Percentiles rank a stretch among this genome's conserved stretches.
phyloP scores from a whole-genome alignment of 2,329 filamentous ascomycete species.

The Hymenoscyphus fructigenus region DNA sequence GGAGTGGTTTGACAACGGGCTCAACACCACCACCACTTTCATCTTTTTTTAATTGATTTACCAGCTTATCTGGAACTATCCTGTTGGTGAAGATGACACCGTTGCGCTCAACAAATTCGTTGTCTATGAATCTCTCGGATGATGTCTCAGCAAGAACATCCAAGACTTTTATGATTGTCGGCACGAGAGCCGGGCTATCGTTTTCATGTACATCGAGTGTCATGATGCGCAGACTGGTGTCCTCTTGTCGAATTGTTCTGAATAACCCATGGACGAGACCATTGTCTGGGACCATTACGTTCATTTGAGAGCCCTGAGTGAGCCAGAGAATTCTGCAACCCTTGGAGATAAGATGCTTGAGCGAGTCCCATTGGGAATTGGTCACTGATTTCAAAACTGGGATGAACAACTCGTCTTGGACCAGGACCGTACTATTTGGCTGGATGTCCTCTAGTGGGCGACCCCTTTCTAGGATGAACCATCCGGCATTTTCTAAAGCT shows the following conservation, averaged over 20 bases:
- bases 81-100: constrained; percentile 32
- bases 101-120: constrained; percentile 35
- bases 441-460: neutral
- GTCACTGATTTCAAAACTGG: constrained; percentile 11
- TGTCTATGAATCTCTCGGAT: constrained; percentile 20
- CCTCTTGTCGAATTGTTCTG: constrained; percentile 29
- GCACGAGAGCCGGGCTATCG: neutral
- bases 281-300: constrained; percentile 34
- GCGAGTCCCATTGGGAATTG: constrained; percentile 16
- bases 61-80: constrained; percentile 29
- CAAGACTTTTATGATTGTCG: constrained; percentile 12
- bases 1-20: constrained; percentile 15
- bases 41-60: constrained; percentile 28
- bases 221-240: constrained; percentile 13
- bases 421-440: constrained; percentile 14
- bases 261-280: constrained; percentile 38
- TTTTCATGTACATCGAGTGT: constrained; percentile 21
- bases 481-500: neutral
- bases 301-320: constrained; percentile 32
- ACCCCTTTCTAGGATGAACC: neutral
- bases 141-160: neutral
- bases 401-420: constrained; percentile 21
- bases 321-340: constrained; percentile 37
- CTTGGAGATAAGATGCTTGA: constrained; percentile 14
- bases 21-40: constrained; percentile 24